phyloP scores from a whole-genome alignment of 2,329 filamentous ascomycete species.

The Pseudocercospora pini-densiflorae region DNA sequence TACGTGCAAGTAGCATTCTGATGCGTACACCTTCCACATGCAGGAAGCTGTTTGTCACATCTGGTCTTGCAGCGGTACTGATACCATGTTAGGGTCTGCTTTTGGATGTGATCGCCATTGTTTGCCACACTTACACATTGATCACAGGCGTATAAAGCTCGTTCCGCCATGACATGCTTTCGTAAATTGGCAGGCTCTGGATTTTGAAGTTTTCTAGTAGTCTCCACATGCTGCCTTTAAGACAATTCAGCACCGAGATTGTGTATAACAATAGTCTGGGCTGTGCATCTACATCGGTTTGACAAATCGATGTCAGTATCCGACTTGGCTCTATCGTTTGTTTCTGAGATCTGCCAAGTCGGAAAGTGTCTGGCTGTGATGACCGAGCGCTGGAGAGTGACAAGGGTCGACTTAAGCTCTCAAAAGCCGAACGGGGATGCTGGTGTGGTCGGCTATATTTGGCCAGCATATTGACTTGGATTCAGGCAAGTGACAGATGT shows the following conservation, averaged over 20 bases:
- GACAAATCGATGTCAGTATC: neutral
- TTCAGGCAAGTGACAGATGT: no score
- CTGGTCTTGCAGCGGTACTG: constrained; percentile 10
- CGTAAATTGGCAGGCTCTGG: neutral
- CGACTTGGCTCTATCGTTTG: neutral
- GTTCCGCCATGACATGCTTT: neutral
- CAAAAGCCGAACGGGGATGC: neutral
- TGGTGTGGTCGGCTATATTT: constrained; percentile 7
- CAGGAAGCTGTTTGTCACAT: constrained; percentile 1
- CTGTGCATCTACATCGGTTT: neutral
- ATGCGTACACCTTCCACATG: neutral
- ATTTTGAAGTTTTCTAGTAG: neutral
- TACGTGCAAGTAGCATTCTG: constrained; percentile 5
- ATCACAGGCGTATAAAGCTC: constrained; percentile 4
- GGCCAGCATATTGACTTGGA: neutral
- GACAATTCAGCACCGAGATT: neutral
- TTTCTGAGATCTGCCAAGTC: neutral
- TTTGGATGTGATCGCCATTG: neutral
- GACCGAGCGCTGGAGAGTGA: neutral
- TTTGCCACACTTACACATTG: constrained; percentile 11
- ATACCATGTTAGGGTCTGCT: neutral
- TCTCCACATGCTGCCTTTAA: neutral
- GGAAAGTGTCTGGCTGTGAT: neutral
- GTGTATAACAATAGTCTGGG: neutral
- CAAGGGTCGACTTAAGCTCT: constrained; percentile 1